Base-by-base conservation (phyloP, 2,329 filamentous ascomycete genomes). In the Fusarium fracticaudum region DNA sequence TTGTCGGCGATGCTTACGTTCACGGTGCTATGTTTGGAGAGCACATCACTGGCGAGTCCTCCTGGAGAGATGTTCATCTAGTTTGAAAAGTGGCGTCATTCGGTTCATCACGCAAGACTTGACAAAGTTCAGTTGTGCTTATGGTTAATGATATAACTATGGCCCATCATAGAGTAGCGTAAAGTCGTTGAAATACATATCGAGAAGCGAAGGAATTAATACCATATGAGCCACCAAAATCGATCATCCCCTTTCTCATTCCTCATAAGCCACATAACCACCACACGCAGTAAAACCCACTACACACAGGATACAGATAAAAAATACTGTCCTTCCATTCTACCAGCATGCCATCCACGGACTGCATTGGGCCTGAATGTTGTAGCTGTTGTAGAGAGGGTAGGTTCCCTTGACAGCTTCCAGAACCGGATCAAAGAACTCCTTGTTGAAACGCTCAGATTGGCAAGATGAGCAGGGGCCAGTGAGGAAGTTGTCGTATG, bases 351-450 rank as follows among this genome's bases (percentile, higher is more conserved):
- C 81, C 75, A 83, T 82, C 83, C 83, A 84, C 22, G 83, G 83
- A 35, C 79, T 77, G 54, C 83, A 84, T 60, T 83, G 78, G 10
- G 81, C 83, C 61, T 84, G 77, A 12, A 84, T 76, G 33, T 78
- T 80, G 66, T 83, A 84, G 60, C 80, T 82, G 71, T 81, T 81
- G 71, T 81, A 84, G 18, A 76, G 71, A n/a, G 83, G 83, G 48
- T 83, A 84, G 37, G 80, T 84, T 13, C 79, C 82, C 69, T 84
- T 78, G 59, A 84, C 76, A 11, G 83, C 81, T n/a, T 74, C 74
- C 45, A 84, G 80, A 60, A 84, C 82, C 18, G 82, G 81, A 41
- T 81, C 75, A 66, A 84, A 84, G 68, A 83, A 84, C 41, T 77
- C 72, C 15, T 78, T 74, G 72, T 83, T 78, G 76, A 84, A 84